Percentiles rank a stretch among this genome's conserved stretches.
phyloP scores from a whole-genome alignment of 129 eudicot genomes.

The Sambucus nigra region DNA sequence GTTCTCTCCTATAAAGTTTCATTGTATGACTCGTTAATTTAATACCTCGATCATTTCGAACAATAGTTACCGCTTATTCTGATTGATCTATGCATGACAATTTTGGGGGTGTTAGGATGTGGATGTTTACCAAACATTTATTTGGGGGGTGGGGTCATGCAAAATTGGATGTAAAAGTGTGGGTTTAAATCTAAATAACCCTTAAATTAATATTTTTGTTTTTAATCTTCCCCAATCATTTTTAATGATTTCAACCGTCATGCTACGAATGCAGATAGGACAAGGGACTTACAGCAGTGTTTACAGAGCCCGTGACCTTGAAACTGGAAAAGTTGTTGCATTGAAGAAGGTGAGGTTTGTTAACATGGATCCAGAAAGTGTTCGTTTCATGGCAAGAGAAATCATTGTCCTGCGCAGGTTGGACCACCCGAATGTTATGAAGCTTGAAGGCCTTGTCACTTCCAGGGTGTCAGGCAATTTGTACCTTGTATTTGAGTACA shows the following conservation, averaged over 20 bases:
- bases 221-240: background rate
- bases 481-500: conserved; percentile 75
- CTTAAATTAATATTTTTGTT: background rate
- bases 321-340: conserved; percentile 62
- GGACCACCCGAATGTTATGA: conserved; percentile 72
- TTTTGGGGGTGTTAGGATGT: background rate
- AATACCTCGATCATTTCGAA: too few species aligned
- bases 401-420: conserved; percentile 55
- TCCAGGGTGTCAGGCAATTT: conserved; percentile 69
- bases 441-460: conserved; percentile 65
- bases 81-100: too few species aligned
- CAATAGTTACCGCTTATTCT: too few species aligned
- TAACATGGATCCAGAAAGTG: conserved; percentile 74
- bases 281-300: conserved; percentile 81
- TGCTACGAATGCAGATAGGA: conserved; percentile 46
- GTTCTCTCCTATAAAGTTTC: too few species aligned
- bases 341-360: conserved; percentile 55
- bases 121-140: background rate
- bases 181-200: too few species aligned
- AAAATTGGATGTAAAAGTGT: too few species aligned
- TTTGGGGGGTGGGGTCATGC: too few species aligned
- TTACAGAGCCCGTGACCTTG: conserved; percentile 72
- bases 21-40: too few species aligned
- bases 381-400: conserved; percentile 77
- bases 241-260: background rate